A percentile compares a stretch with the other conserved stretches of the same genome.
Evolutionary conservation across 768 basidiomycete species (phyloP).

Genomic region (Pleurotus tuoliensis): DNA sequence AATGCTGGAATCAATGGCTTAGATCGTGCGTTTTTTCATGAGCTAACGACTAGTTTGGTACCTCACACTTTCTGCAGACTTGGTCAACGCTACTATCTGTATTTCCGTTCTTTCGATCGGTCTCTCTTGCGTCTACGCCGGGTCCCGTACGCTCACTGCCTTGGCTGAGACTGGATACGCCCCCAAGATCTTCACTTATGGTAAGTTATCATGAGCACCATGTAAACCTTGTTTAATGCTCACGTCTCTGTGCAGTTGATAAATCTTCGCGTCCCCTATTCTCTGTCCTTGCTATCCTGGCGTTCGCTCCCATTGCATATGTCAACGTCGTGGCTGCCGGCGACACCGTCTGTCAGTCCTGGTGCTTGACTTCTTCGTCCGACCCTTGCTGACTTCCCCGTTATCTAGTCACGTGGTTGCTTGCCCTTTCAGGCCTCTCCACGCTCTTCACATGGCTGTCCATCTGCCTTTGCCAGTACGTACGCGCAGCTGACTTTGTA

Average conservation of each 20-base stretch:
- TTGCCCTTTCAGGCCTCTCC: slow-evolving; percentile 43
- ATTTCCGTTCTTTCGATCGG: slow-evolving; percentile 44
- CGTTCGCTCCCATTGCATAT: slow-evolving; percentile 37
- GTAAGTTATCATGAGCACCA: slow-evolving; percentile 8
- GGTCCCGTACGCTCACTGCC: slow-evolving; percentile 41
- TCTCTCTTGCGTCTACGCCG: slow-evolving; percentile 42
- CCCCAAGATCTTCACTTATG: slow-evolving; percentile 38
- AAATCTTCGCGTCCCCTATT: slow-evolving; percentile 44
- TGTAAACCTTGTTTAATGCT: background rate
- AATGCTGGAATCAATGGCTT: slow-evolving; percentile 37
- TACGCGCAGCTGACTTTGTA: background rate
- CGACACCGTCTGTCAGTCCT: slow-evolving; percentile 32
- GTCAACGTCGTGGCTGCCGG: slow-evolving; percentile 33
- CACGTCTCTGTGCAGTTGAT: slow-evolving; percentile 25
- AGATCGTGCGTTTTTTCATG: slow-evolving; percentile 26
- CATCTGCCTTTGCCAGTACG: slow-evolving; percentile 44
- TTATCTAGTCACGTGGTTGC: slow-evolving; percentile 35
- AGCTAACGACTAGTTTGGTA: too few species aligned
- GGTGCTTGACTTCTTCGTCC: background rate
- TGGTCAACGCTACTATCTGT: slow-evolving; percentile 42
- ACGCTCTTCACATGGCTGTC: slow-evolving; percentile 43
- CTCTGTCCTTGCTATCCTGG: slow-evolving; percentile 32
- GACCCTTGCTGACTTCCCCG: background rate
- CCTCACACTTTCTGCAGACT: slow-evolving; percentile 15
- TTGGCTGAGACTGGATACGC: slow-evolving; percentile 45